These are phyloP conservation scores for Cercospora sesami DNA, from an alignment of 2,329 filamentous ascomycete species.

Conservation along the genomic window DNA sequence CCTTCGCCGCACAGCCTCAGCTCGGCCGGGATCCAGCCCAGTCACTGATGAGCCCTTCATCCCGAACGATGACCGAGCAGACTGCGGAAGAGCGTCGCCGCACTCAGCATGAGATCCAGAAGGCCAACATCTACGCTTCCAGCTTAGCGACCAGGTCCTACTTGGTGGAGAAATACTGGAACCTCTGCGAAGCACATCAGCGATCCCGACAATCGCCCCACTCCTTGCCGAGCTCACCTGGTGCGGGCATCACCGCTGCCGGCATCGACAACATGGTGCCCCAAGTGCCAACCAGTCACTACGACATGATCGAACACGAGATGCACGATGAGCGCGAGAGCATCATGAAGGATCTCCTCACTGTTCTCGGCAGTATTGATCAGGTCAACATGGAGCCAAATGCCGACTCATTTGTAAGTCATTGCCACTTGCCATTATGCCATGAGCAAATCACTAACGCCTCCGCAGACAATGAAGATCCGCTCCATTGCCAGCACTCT, in stretches of 20 bases:
- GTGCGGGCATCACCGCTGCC: slow-evolving; percentile 38
- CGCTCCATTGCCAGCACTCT: slow-evolving; percentile 80
- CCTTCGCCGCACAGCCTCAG: slow-evolving; percentile 27
- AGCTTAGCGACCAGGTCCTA: slow-evolving; percentile 80
- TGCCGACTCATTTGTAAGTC: slow-evolving; percentile 62
- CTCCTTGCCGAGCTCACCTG: slow-evolving; percentile 41
- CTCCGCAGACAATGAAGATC: slow-evolving; percentile 72
- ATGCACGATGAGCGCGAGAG: slow-evolving; percentile 75
- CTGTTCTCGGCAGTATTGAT: slow-evolving; percentile 72
- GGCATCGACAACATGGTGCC: slow-evolving; percentile 41
- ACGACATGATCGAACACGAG: slow-evolving; percentile 57
- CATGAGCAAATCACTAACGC: slow-evolving; percentile 4
- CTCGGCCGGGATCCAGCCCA: slow-evolving; percentile 32
- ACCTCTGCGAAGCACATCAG: slow-evolving; percentile 65
- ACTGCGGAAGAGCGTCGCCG: slow-evolving; percentile 43
- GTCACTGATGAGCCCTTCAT: slow-evolving; percentile 38
- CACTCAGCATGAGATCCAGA: slow-evolving; percentile 84
- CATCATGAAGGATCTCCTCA: slow-evolving; percentile 77
- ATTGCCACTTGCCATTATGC: not conserved
- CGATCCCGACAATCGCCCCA: slow-evolving; percentile 38
- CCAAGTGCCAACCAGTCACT: slow-evolving; percentile 35
- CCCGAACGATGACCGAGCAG: slow-evolving; percentile 35
- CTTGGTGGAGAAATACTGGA: slow-evolving; percentile 83
- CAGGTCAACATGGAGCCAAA: slow-evolving; percentile 82
- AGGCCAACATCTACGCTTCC: slow-evolving; percentile 83